These are phyloP conservation scores for Lasiodiplodia theobromae DNA, from an alignment of 2,329 filamentous ascomycete species.

Conservation along the genomic window DNA sequence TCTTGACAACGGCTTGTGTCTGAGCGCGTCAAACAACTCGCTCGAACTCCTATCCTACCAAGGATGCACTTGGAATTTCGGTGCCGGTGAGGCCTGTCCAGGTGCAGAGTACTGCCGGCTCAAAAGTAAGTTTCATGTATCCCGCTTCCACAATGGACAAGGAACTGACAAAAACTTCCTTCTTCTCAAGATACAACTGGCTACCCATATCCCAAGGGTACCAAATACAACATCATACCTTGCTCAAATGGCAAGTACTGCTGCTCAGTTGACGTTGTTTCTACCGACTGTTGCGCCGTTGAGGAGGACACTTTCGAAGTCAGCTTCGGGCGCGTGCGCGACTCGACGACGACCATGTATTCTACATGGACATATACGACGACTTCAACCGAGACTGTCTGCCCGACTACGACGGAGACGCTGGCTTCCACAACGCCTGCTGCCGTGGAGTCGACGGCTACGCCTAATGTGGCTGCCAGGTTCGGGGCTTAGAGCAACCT, in stretches of 20 bases:
- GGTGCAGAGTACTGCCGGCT: constrained; percentile 7
- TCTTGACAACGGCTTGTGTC: neutral
- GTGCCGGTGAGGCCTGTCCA: neutral
- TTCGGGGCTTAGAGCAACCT: neutral
- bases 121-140: neutral
- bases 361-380: neutral
- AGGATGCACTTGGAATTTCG: neutral
- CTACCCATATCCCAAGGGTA: neutral
- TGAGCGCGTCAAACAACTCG: neutral
- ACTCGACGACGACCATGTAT: neutral
- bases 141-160: neutral
- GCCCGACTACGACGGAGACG: constrained; percentile 31
- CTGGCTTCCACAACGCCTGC: constrained; percentile 8
- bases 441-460: neutral
- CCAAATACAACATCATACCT: constrained; percentile 1
- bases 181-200: neutral
- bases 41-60: neutral
- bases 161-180: neutral
- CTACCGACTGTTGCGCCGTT: neutral
- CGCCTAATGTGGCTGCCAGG: neutral
- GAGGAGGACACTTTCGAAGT: constrained; percentile 10
- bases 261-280: neutral
- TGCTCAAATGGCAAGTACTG: constrained; percentile 12
- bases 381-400: constrained; percentile 28
- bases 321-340: constrained; percentile 1